Evolutionary conservation across 2,329 filamentous ascomycete species (phyloP).

Genomic region (Nemania serpens): DNA sequence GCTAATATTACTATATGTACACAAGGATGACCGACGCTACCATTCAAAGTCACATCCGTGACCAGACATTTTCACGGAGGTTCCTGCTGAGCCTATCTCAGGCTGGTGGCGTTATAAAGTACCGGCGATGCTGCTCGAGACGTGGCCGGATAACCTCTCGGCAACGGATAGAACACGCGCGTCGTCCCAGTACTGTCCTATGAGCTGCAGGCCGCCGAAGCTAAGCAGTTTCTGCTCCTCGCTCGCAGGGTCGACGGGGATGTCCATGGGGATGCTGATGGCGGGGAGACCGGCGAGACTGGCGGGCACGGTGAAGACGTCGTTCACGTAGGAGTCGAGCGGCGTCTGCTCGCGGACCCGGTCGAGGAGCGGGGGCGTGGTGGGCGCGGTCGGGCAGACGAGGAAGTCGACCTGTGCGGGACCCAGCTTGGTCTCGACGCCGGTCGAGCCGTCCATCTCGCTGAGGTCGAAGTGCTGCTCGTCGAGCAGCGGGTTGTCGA

Average conservation of each 20-base stretch:
- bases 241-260: constrained; percentile 39
- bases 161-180: constrained; percentile 64
- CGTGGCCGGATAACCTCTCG: constrained; percentile 40
- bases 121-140: constrained; percentile 14
- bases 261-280: constrained; percentile 74
- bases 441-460: constrained; percentile 60
- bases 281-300: constrained; percentile 90
- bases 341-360: constrained; percentile 60
- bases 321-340: constrained; percentile 86
- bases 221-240: constrained; percentile 45
- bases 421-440: constrained; percentile 60
- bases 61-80: no score
- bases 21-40: background rate
- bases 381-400: constrained; percentile 84
- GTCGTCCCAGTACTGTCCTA: constrained; percentile 84
- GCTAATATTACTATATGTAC: constrained; percentile 17
- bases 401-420: constrained; percentile 79
- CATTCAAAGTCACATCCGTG: constrained; percentile 1
- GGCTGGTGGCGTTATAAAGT: background rate
- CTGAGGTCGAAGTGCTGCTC: constrained; percentile 60
- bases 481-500: constrained; percentile 69
- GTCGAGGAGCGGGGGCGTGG: constrained; percentile 67
- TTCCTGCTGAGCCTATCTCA: no score
- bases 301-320: constrained; percentile 94
- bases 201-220: constrained; percentile 70